These are phyloP conservation scores for Sonneratia alba DNA, from an alignment of 345 rosid species.

Conservation along the genomic window DNA sequence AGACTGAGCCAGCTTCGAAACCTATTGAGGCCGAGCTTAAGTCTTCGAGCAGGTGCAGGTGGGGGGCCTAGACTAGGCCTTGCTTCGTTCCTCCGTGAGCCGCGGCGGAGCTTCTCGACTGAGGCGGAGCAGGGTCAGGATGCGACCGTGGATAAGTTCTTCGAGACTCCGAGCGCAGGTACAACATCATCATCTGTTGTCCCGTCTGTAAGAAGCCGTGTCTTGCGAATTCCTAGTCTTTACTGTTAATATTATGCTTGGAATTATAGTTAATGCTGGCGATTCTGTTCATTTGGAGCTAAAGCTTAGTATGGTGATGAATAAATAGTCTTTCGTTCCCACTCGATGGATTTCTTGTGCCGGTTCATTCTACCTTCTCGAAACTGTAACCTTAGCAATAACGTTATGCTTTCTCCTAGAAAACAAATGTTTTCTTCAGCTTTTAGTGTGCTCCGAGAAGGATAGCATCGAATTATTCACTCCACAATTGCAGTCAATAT, in stretches of 20 bases:
- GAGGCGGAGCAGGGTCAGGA: constrained; percentile 27
- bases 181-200: neutral
- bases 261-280: constrained; percentile 7
- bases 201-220: neutral
- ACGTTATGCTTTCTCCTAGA: neutral
- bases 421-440: too few relatives aligned
- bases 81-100: constrained; percentile 22
- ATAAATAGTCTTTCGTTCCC: neutral
- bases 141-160: constrained; percentile 23
- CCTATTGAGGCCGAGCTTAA: constrained; percentile 21
- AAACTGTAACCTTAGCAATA: neutral
- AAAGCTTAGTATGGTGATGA: neutral
- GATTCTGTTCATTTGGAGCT: neutral
- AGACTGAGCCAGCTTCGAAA: constrained; percentile 31
- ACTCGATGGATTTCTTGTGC: neutral
- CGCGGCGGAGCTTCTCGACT: constrained; percentile 39
- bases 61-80: constrained; percentile 5
- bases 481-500: too few relatives aligned
- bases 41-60: constrained; percentile 12
- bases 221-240: neutral
- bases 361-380: neutral
- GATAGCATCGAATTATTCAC: too few relatives aligned
- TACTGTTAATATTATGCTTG: neutral
- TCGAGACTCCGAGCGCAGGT: constrained; percentile 18
- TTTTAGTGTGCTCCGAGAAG: neutral